Percentiles rank a stretch among this genome's conserved stretches.
These are phyloP conservation scores for Guillardia theta DNA, from an alignment of 78 protist species.

Conservation along the genomic window DNA sequence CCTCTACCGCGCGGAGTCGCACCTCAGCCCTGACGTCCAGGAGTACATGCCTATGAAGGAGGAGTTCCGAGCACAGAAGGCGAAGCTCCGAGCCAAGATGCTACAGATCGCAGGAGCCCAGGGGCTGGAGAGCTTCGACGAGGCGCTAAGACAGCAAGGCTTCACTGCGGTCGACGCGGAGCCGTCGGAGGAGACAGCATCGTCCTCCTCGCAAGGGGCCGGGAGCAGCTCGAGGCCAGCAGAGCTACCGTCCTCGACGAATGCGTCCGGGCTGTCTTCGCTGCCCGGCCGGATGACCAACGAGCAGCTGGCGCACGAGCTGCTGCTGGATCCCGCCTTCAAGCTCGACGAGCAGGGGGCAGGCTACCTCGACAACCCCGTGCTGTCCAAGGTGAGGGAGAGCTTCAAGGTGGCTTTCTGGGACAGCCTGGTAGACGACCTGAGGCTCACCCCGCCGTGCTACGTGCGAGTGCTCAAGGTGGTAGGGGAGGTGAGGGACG, in stretches of 20 bases:
- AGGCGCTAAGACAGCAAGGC: not conserved
- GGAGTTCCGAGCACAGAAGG: not conserved
- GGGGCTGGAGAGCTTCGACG: not conserved
- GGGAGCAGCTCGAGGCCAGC: too few relatives aligned
- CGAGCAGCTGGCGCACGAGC: constrained; percentile 37
- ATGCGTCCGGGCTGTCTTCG: not conserved
- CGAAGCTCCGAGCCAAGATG: not conserved
- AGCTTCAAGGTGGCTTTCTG: not conserved
- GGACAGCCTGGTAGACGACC: not conserved
- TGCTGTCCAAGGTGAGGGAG: not conserved
- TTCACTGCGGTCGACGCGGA: not conserved
- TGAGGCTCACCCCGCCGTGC: not conserved
- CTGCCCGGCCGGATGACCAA: constrained; percentile 9
- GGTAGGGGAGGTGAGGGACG: not conserved
- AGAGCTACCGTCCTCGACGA: not conserved
- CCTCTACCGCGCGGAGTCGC: not conserved
- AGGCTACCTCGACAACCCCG: not conserved
- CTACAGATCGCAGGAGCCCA: not conserved
- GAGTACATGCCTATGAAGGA: not conserved
- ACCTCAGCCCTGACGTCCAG: not conserved
- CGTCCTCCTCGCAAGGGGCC: not conserved
- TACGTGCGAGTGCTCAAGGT: not conserved
- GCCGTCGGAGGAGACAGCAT: not conserved
- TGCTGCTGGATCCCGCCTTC: not conserved
- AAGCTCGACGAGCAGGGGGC: not conserved